phyloP scores from a whole-genome alignment of 2,329 filamentous ascomycete genomes.

The Tolypocladium tropicale region DNA sequence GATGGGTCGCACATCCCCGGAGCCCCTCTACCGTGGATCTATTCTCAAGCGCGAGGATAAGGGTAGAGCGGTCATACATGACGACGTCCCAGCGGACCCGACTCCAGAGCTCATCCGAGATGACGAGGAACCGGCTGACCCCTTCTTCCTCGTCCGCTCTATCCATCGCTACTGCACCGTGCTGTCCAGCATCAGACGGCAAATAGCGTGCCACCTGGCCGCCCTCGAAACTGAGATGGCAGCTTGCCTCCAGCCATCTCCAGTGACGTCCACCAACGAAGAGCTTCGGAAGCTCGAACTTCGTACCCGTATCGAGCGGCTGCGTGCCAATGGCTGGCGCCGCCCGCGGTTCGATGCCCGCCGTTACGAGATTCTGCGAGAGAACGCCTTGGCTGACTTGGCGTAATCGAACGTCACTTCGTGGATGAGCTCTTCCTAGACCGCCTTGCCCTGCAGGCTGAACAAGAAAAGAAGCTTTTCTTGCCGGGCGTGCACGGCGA shows the following conservation, averaged over 20 bases:
- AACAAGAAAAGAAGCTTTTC: background rate
- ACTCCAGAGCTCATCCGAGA: conserved; percentile 6
- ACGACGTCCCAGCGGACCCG: background rate
- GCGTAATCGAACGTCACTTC: conserved; percentile 2
- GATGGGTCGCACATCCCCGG: conserved; percentile 12
- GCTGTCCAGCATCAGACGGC: conserved; percentile 35
- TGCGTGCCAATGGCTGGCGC: conserved; percentile 45
- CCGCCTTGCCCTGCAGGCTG: background rate
- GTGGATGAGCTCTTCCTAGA: background rate
- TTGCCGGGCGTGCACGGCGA: background rate
- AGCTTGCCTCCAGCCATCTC: conserved; percentile 12
- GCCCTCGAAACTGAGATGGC: conserved; percentile 31
- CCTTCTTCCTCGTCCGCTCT: conserved; percentile 30
- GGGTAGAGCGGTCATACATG: background rate
- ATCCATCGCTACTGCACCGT: conserved; percentile 39
- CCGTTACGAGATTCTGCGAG: conserved; percentile 42
- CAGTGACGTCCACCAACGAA: conserved; percentile 15
- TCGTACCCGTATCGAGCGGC: conserved; percentile 40
- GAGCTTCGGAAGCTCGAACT: conserved; percentile 31
- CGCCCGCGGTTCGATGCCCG: conserved; percentile 42
- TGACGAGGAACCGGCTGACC: conserved; percentile 14
- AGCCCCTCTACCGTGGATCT: conserved; percentile 9
- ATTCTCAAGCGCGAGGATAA: conserved; percentile 7
- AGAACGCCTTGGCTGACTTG: conserved; percentile 41
- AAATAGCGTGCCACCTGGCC: conserved; percentile 37